Percentiles rank a stretch among this genome's conserved stretches.
phyloP scores from a whole-genome alignment of 2,329 filamentous ascomycete genomes.

The Didymella exigua region DNA sequence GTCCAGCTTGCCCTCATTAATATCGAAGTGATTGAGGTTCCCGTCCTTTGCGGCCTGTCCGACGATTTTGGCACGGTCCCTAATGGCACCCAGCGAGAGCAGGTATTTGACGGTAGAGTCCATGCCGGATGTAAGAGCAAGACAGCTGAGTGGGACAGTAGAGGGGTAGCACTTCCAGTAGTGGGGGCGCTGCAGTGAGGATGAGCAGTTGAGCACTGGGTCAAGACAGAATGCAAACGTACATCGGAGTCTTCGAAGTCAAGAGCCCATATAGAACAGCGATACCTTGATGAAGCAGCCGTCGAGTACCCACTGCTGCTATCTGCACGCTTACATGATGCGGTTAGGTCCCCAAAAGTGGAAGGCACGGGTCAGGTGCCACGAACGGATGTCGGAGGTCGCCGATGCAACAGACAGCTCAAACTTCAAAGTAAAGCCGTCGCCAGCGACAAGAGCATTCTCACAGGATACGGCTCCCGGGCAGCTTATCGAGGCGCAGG shows the following conservation, averaged over 20 bases:
- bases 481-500: slow-evolving; percentile 20
- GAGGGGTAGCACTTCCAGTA: slow-evolving; percentile 11
- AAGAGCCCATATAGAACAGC: background rate
- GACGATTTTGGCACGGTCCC: slow-evolving; percentile 36
- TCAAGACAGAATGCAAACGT: background rate
- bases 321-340: slow-evolving; percentile 17
- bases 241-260: background rate
- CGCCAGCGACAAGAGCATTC: slow-evolving; percentile 1
- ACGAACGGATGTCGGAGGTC: slow-evolving; percentile 15
- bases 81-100: slow-evolving; percentile 33
- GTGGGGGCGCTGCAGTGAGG: slow-evolving; percentile 6
- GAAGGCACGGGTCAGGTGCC: slow-evolving; percentile 17
- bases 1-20: slow-evolving; percentile 78
- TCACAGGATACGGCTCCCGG: background rate
- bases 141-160: background rate
- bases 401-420: slow-evolving; percentile 9
- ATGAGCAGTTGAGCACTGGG: background rate
- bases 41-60: slow-evolving; percentile 32
- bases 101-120: slow-evolving; percentile 34
- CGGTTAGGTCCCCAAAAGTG: slow-evolving; percentile 10
- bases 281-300: background rate
- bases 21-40: slow-evolving; percentile 78
- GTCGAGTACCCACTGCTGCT: background rate
- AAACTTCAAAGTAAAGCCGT: slow-evolving; percentile 8
- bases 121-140: slow-evolving; percentile 17